Evolutionary conservation across 2,329 filamentous ascomycete genomes (phyloP), one percentile per base, ranked within the genome.

Genomic region (Penicillium verrucosum): DNA sequence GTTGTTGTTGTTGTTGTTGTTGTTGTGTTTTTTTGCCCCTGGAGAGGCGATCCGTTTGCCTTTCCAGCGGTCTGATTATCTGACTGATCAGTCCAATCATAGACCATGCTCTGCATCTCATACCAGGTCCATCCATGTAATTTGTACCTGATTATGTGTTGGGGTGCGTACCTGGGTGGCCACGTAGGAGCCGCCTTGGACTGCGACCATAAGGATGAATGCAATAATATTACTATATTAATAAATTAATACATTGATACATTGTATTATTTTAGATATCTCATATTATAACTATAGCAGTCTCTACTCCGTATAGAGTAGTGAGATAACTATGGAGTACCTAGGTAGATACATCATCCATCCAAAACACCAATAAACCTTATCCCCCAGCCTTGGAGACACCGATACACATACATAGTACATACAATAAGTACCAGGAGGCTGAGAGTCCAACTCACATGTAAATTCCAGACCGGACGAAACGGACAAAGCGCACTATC

Each of bases 1-100:
- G 6, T 34, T 34, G 5, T 34, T 34, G 11, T 32, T 49, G 3
- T n/a, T n/a, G 2, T 16, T 34, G 6, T 34, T 34, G 5, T 34
- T 34, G 11, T 11, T 36, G 21, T 21, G 21, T 34, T 8, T 27
- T 23, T 23, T 42, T 6, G 18, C 34, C 27, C 45, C 52, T 61
- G 57, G 46, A 23, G 40, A 47, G 34, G 21, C 34, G 29, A 56
- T 58, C 51, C 32, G 36, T 57, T 64, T 60, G 62, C 62, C 61
- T 61, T 63, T 60, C 51, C 45, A 64, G 63, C 61, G 61, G 63
- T 65, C 61, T 55, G 53, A 41, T 46, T 47, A 51, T 59, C 40
- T 43, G 40, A 52, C 41, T 37, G 23, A 37, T n/a, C 23, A 9
- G 21, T 38, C 60, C 57, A 64, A 61, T 61, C 41, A 59, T 25